Base-by-base conservation (phyloP, 495 filamentous ascomycete species). In the Xylaria scruposa region DNA sequence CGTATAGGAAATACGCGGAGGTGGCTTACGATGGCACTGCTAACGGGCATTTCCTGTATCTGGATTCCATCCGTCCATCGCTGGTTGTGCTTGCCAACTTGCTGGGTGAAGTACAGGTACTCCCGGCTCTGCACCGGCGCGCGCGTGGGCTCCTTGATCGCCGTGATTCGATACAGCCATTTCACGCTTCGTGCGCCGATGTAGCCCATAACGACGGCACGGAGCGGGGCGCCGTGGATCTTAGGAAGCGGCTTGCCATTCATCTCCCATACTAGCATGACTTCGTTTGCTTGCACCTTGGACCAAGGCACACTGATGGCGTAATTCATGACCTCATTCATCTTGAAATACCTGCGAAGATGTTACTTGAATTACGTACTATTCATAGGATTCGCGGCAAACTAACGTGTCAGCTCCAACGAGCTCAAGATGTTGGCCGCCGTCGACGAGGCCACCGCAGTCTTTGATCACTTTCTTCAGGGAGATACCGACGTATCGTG, bases 231-330 rank as follows among this genome's bases (percentile, higher is more conserved):
- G 3, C 91, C 91, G 71, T 92, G 90, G 72, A 90, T 89, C 70
- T 85, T 86, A 1, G 91, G 91, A 1, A 93, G 82, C 0, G 88
- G 87, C 69, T 90, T 80, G 38, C 87, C 90, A 63, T 93, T 92
- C 90, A 91, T 91, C 72, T 91, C 90, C 87, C 87, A 92, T 0
- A 88, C 89, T 4, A 92, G 84, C 67, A 93, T 82, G 31, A 92
- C 90, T 71, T 93, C 90, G 74, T 91, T 83, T 13, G 80, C 78
- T 73, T 88, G 89, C 42, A 91, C 89, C 78, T 92, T 92, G 17
- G 86, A 85, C 82, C 85, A 90, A 0, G 90, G 91, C 1, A 91
- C 86, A 49, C 83, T 87, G 44, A 92, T 88, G 53, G 85, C 81
- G 73, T 91, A 93, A 78, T 91, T 91, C 77, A 84, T 84, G 6